Percentiles rank a stretch among this genome's conserved stretches.
phyloP scores from a whole-genome alignment of 192 early-diverging fungal genomes.

The Coemansia sp. region DNA sequence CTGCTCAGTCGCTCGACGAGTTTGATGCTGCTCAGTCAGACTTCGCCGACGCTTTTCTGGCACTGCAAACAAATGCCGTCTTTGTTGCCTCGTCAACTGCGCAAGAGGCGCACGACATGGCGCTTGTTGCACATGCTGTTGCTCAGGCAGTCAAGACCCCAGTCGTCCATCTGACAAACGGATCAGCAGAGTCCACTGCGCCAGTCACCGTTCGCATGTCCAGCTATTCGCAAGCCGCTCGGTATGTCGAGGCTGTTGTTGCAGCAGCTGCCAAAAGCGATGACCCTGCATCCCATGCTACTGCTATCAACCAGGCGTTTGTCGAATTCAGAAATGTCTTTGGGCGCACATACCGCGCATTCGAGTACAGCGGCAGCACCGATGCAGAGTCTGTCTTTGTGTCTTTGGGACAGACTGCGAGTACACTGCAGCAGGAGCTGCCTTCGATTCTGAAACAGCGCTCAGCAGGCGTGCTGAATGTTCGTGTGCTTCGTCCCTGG shows the following conservation, averaged over 20 bases:
- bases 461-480: constrained; percentile 71
- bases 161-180: constrained; percentile 82
- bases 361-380: constrained; percentile 80
- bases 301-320: constrained; percentile 35
- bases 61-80: constrained; percentile 76
- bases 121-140: constrained; percentile 82
- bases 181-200: constrained; percentile 61
- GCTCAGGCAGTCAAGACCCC: constrained; percentile 62
- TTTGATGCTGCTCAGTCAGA: constrained; percentile 60
- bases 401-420: constrained; percentile 65
- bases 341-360: constrained; percentile 68
- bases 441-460: constrained; percentile 31
- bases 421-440: constrained; percentile 58
- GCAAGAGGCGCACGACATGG: constrained; percentile 90
- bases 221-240: constrained; percentile 53
- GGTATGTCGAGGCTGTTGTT: constrained; percentile 35
- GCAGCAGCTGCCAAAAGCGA: neutral
- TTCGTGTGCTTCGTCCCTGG: constrained; percentile 88
- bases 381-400: constrained; percentile 80
- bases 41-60: constrained; percentile 72
- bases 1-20: constrained; percentile 66
- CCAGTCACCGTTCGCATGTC: constrained; percentile 57
- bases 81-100: constrained; percentile 72
- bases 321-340: constrained; percentile 42
- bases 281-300: constrained; percentile 8